These are phyloP conservation scores for Ricinus communis DNA, from an alignment of 345 rosid genomes.

Conservation along the genomic window DNA sequence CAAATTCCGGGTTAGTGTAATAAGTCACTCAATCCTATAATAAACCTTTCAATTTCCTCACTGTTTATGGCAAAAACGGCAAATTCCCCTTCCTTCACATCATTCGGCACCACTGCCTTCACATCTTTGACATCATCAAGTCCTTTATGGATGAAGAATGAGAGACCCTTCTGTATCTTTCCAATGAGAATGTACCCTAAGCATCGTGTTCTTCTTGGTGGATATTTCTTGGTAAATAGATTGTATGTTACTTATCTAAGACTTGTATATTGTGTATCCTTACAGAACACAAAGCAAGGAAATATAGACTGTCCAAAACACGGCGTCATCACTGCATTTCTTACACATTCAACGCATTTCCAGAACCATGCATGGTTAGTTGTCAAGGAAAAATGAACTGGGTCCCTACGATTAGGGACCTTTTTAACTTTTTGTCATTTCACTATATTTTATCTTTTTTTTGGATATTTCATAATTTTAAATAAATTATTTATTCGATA, in stretches of 20 bases:
- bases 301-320: too few species aligned
- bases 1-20: constrained; percentile 25
- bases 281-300: too few species aligned
- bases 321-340: too few species aligned
- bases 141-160: not conserved
- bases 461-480: too few species aligned
- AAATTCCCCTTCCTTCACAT: constrained; percentile 25
- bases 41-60: constrained; percentile 20
- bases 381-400: too few species aligned
- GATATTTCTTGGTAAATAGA: not conserved
- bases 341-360: too few species aligned
- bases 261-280: too few species aligned
- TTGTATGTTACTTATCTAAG: not conserved
- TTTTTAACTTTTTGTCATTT: too few species aligned
- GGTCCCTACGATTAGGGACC: too few species aligned
- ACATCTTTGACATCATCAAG: not conserved
- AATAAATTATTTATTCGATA: too few species aligned
- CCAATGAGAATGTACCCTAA: not conserved
- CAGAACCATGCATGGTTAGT: too few species aligned
- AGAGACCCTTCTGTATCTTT: not conserved
- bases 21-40: constrained; percentile 19
- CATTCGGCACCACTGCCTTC: not conserved
- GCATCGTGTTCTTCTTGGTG: not conserved
- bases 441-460: too few species aligned
- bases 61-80: constrained; percentile 15